These are phyloP conservation scores for Bifiguratus adelaidae DNA, from an alignment of 192 early-diverging fungal genomes.

Conservation along the genomic window DNA sequence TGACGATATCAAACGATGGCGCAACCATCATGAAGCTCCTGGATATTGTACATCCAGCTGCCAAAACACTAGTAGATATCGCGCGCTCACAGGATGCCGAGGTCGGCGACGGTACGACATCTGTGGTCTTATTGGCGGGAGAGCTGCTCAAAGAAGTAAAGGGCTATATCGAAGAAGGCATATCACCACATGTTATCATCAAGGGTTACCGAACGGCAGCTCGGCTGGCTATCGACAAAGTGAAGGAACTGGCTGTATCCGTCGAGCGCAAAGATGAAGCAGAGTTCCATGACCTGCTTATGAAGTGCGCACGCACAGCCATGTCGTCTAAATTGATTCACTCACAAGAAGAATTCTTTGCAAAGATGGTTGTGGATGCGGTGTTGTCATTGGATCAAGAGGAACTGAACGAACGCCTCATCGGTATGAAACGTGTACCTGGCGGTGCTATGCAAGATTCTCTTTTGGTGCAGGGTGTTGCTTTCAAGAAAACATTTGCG, in stretches of 20 bases:
- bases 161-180: constrained; percentile 88
- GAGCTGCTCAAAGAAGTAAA: constrained; percentile 95
- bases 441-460: constrained; percentile 99
- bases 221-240: constrained; percentile 42
- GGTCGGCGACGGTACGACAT: constrained; percentile 98
- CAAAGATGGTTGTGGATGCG: constrained; percentile 96
- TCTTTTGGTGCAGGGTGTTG: constrained; percentile 90
- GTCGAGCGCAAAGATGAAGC: constrained; percentile 14
- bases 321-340: constrained; percentile 98
- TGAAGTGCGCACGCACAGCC: constrained; percentile 95
- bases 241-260: background rate
- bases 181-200: constrained; percentile 89
- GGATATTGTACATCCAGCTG: constrained; percentile 97
- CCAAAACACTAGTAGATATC: constrained; percentile 97
- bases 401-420: constrained; percentile 90
- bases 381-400: constrained; percentile 93
- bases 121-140: constrained; percentile 92
- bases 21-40: constrained; percentile 97
- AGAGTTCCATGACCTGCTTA: constrained; percentile 81
- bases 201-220: constrained; percentile 93
- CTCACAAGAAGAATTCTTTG: constrained; percentile 95
- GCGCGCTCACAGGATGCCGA: constrained; percentile 97
- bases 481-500: constrained; percentile 99
- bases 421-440: constrained; percentile 96
- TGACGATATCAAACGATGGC: constrained; percentile 98